Percentiles rank a stretch among this genome's conserved stretches.
phyloP scores from a whole-genome alignment of 2,329 filamentous ascomycete genomes.

The Fusarium armeniacum region DNA sequence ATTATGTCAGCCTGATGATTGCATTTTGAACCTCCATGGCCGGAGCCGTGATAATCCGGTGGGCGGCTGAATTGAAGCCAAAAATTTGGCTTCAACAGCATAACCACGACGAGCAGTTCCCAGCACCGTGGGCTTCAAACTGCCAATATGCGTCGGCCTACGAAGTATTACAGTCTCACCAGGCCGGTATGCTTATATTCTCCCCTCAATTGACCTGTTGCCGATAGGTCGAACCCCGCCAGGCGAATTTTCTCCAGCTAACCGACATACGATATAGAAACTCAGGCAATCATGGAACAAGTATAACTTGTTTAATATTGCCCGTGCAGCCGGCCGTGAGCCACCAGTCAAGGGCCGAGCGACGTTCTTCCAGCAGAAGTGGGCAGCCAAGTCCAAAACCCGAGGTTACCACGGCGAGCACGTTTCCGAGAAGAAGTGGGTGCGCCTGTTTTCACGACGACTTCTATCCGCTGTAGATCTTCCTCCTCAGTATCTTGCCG shows the following conservation, averaged over 20 bases:
- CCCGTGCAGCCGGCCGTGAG: slow-evolving; percentile 55
- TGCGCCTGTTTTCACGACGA: slow-evolving; percentile 88
- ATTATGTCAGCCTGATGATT: slow-evolving; percentile 45
- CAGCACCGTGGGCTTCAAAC: slow-evolving; percentile 50
- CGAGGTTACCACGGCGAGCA: slow-evolving; percentile 96
- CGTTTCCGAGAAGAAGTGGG: slow-evolving; percentile 92
- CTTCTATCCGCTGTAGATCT: slow-evolving; percentile 88
- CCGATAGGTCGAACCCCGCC: slow-evolving; percentile 5
- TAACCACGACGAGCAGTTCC: slow-evolving; percentile 46
- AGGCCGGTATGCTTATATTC: slow-evolving; percentile 67
- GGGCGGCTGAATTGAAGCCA: slow-evolving; percentile 44
- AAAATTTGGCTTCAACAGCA: slow-evolving; percentile 52
- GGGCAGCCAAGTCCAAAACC: slow-evolving; percentile 85
- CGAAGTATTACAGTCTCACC: slow-evolving; percentile 75
- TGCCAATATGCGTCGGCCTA: slow-evolving; percentile 67
- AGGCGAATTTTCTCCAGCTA: slow-evolving; percentile 35
- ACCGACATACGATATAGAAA: slow-evolving; percentile 71
- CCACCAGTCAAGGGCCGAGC: slow-evolving; percentile 53
- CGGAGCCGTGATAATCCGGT: slow-evolving; percentile 52
- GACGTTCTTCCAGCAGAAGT: slow-evolving; percentile 99
- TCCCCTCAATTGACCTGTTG: slow-evolving; percentile 8
- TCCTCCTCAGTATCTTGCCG: slow-evolving; percentile 83
- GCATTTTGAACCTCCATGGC: slow-evolving; percentile 12
- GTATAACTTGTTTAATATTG: slow-evolving; percentile 93
- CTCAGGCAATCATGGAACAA: slow-evolving; percentile 97